Conservation (phyloP, 345 rosid genomes). For the Pelargonium nanum region DNA sequence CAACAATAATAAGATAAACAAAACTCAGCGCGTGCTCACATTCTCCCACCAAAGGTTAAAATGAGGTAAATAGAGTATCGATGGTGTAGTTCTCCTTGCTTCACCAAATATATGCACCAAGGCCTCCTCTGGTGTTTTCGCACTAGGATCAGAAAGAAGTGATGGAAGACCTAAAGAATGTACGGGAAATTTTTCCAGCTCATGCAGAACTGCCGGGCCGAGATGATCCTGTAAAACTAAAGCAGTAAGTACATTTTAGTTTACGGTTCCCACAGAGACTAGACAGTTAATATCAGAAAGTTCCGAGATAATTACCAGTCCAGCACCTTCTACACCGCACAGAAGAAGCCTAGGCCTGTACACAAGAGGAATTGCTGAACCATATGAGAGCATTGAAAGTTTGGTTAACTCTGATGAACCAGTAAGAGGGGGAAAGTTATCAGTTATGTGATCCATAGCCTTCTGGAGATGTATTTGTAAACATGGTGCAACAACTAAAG, state of each 20-base stretch:
- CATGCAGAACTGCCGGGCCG: conserved; percentile 95
- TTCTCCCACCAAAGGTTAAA: conserved; percentile 98
- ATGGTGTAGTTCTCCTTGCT: conserved; percentile 95
- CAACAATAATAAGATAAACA: conserved; percentile 1
- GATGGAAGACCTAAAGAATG: conserved; percentile 96
- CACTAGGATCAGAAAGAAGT: conserved; percentile 97
- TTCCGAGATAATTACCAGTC: conserved; percentile 67
- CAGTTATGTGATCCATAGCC: conserved; percentile 60
- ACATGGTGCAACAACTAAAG: conserved; percentile 89
- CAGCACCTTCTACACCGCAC: conserved; percentile 77
- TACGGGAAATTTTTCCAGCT: conserved; percentile 93
- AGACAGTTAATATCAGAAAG: conserved; percentile 13
- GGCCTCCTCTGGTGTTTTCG: conserved; percentile 98
- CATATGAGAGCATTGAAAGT: conserved; percentile 89
- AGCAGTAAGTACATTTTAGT: conserved; percentile 62
- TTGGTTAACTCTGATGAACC: conserved; percentile 66
- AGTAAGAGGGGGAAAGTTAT: conserved; percentile 65
- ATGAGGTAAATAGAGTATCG: conserved; percentile 83
- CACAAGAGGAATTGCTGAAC: conserved; percentile 84
- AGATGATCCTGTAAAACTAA: conserved; percentile 92
- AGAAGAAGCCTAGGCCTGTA: conserved; percentile 92
- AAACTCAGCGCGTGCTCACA: conserved; percentile 47
- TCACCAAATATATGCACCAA: conserved; percentile 95
- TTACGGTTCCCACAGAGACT: conserved; percentile 17
- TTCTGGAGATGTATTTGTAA: conserved; percentile 67